These are phyloP conservation scores for Atractiella rhizophila DNA, from an alignment of 768 basidiomycete genomes.

Conservation along the genomic window DNA sequence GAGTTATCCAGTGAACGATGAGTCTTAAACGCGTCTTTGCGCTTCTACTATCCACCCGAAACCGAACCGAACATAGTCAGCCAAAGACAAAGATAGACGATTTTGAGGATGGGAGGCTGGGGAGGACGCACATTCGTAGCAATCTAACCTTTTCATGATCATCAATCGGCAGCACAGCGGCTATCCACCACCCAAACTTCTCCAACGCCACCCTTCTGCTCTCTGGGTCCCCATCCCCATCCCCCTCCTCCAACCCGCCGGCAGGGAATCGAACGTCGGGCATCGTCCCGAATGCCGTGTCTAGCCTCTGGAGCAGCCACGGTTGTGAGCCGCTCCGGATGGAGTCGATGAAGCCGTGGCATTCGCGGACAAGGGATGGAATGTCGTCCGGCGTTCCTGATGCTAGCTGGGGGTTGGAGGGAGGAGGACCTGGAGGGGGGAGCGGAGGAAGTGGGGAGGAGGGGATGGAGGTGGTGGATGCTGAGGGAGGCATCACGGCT, in stretches of 20 bases:
- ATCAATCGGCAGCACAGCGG: conserved; percentile 62
- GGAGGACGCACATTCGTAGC: conserved; percentile 24
- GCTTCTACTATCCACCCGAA: conserved; percentile 9
- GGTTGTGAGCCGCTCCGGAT: conserved; percentile 50
- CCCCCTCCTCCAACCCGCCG: too few relatives aligned
- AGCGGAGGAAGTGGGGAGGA: background rate
- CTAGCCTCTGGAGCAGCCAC: conserved; percentile 73
- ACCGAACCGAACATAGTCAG: conserved; percentile 8
- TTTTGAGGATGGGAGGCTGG: background rate
- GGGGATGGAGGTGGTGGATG: background rate
- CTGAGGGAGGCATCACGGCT: background rate
- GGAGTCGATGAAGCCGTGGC: conserved; percentile 37
- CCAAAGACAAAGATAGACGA: conserved; percentile 31
- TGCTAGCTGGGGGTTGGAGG: background rate
- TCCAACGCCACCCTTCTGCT: too few relatives aligned
- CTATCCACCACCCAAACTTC: conserved; percentile 16
- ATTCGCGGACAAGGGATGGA: conserved; percentile 29
- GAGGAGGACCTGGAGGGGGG: background rate
- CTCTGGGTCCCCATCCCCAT: too few relatives aligned
- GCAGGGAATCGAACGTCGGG: conserved; percentile 12
- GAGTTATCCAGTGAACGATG: conserved; percentile 86
- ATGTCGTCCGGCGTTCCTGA: background rate
- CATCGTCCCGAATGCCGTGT: conserved; percentile 28
- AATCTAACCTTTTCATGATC: conserved; percentile 79
- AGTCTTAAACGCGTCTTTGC: conserved; percentile 50